Evolutionary conservation across 2,329 filamentous ascomycete genomes (phyloP).

Genomic region (Colletotrichum liaoningense): DNA sequence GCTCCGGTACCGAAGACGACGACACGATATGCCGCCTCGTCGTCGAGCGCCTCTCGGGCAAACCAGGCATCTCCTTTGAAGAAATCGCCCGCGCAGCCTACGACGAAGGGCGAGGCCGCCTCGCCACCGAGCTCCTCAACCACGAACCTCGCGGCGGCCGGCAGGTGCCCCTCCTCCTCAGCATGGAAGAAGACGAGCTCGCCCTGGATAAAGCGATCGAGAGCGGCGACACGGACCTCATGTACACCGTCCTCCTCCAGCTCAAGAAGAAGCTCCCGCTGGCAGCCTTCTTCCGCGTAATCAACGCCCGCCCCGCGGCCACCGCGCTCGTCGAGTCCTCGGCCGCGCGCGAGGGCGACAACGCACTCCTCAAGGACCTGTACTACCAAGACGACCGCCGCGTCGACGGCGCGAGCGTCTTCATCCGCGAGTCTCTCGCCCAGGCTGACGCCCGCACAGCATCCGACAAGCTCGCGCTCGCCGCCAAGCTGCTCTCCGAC

Average conservation of each 20-base stretch:
- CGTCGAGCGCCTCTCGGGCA: slow-evolving; percentile 86
- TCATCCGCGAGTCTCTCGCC: slow-evolving; percentile 84
- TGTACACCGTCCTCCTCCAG: slow-evolving; percentile 89
- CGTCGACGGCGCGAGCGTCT: slow-evolving; percentile 87
- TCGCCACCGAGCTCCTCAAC: slow-evolving; percentile 91
- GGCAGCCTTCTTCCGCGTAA: slow-evolving; percentile 90
- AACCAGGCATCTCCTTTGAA: slow-evolving; percentile 94
- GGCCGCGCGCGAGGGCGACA: slow-evolving; percentile 76
- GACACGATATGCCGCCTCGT: slow-evolving; percentile 88
- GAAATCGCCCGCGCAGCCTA: slow-evolving; percentile 93
- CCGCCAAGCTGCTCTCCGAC: slow-evolving; percentile 84
- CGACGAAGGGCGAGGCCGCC: slow-evolving; percentile 88
- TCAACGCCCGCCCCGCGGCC: slow-evolving; percentile 86
- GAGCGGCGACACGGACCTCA: slow-evolving; percentile 92
- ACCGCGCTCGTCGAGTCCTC: slow-evolving; percentile 90
- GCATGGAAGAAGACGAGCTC: slow-evolving; percentile 95
- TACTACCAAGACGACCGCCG: slow-evolving; percentile 98
- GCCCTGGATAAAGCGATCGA: slow-evolving; percentile 97
- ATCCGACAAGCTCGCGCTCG: slow-evolving; percentile 88
- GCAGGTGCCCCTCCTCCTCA: slow-evolving; percentile 91
- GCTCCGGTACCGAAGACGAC: slow-evolving; percentile 85
- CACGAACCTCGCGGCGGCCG: slow-evolving; percentile 95
- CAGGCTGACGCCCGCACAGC: slow-evolving; percentile 77
- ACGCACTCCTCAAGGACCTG: slow-evolving; percentile 88
- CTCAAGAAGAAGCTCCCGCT: slow-evolving; percentile 91